Percentiles rank a stretch among this genome's conserved stretches.
These are phyloP conservation scores for Solanum etuberosum DNA, from an alignment of 257 asterid genomes.

Conservation along the genomic window DNA sequence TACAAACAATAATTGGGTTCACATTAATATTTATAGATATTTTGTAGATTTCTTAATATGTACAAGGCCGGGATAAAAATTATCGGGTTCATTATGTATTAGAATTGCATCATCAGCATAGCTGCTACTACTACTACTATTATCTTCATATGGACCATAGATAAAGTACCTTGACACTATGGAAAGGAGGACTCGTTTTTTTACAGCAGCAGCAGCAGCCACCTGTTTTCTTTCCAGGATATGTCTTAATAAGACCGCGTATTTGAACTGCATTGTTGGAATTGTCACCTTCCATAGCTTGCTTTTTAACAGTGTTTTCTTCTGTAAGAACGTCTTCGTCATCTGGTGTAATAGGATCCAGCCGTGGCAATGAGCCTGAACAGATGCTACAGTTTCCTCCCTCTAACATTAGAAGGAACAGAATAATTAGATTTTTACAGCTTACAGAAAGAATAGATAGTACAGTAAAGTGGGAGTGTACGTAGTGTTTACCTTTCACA, in stretches of 20 bases:
- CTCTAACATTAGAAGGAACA: slow-evolving; percentile 31
- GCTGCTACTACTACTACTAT: background rate
- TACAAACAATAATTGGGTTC: background rate
- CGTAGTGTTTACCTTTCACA: slow-evolving; percentile 39
- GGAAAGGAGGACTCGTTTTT: slow-evolving; percentile 56
- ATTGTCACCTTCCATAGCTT: slow-evolving; percentile 40
- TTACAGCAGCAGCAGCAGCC: slow-evolving; percentile 54
- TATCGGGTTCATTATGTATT: background rate
- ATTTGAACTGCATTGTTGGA: slow-evolving; percentile 63
- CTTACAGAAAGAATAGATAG: background rate
- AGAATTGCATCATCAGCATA: background rate
- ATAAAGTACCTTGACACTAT: slow-evolving; percentile 66
- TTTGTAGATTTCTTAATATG: background rate
- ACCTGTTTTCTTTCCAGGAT: slow-evolving; percentile 45
- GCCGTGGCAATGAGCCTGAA: slow-evolving; percentile 31
- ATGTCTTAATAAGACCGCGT: slow-evolving; percentile 67
- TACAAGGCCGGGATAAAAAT: background rate
- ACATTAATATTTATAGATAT: background rate
- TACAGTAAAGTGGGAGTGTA: background rate
- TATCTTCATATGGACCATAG: background rate
- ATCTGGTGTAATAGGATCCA: slow-evolving; percentile 50
- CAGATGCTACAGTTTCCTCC: slow-evolving; percentile 63
- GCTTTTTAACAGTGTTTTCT: slow-evolving; percentile 70
- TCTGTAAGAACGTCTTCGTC: slow-evolving; percentile 85
- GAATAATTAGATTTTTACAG: background rate